Percentiles rank a stretch among this genome's conserved stretches.
These are phyloP conservation scores for Xylaria scruposa DNA, from an alignment of 495 filamentous ascomycete species.

Conservation along the genomic window DNA sequence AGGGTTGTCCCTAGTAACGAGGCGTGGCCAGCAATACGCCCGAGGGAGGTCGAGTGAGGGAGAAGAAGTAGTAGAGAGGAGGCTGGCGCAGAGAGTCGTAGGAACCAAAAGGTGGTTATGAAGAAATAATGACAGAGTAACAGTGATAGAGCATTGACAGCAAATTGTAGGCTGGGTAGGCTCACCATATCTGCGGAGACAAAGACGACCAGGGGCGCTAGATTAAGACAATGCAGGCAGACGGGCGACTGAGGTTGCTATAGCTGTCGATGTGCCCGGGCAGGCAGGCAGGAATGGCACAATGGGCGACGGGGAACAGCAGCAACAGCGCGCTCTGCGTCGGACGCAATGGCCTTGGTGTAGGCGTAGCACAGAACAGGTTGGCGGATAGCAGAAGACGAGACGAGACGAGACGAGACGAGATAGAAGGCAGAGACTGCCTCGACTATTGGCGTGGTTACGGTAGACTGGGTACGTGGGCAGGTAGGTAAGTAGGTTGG, in stretches of 20 bases:
- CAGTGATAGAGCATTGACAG: slow-evolving; percentile 2
- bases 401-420: too few species aligned
- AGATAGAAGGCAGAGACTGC: background rate
- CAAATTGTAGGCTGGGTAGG: slow-evolving; percentile 7
- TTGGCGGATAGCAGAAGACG: slow-evolving; percentile 5
- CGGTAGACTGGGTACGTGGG: background rate
- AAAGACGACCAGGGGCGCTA: background rate
- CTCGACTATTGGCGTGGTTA: slow-evolving; percentile 5
- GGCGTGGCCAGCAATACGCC: background rate
- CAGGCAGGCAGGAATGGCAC: background rate
- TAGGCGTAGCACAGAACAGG: slow-evolving; percentile 4
- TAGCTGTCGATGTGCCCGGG: background rate
- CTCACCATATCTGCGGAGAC: slow-evolving; percentile 29
- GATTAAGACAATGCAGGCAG: background rate
- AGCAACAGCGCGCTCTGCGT: slow-evolving; percentile 3
- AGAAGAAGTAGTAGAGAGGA: background rate
- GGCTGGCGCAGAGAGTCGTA: slow-evolving; percentile 3
- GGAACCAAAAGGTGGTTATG: background rate
- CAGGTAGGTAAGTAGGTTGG: background rate
- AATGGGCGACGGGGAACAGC: background rate
- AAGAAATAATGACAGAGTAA: background rate
- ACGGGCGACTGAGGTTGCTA: slow-evolving; percentile 8
- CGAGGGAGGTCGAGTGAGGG: background rate
- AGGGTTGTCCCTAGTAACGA: background rate
- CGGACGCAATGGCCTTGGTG: background rate